phyloP scores from a whole-genome alignment of 2,329 filamentous ascomycete genomes.

The Xylaria sp. region DNA sequence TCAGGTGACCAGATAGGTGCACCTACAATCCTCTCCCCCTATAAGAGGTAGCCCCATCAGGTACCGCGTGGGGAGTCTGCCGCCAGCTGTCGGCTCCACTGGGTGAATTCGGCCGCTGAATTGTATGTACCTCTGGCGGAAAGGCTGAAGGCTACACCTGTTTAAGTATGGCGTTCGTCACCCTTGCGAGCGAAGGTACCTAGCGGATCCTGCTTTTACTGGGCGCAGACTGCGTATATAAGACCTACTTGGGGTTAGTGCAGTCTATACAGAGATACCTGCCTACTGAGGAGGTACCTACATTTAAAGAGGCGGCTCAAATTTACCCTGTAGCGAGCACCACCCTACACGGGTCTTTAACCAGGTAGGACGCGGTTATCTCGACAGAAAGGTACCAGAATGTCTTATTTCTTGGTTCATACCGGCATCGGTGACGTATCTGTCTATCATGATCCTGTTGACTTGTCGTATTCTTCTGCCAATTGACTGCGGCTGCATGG shows the following conservation, averaged over 20 bases:
- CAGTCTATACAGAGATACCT: background rate
- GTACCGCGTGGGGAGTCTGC: too few relatives aligned
- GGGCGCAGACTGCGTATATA: too few relatives aligned
- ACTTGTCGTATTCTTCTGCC: conserved; percentile 5
- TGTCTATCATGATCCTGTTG: background rate
- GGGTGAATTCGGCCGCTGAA: too few relatives aligned
- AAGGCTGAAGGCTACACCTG: too few relatives aligned
- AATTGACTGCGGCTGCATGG: conserved; percentile 13
- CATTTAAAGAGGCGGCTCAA: conserved; percentile 26
- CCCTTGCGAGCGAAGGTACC: too few relatives aligned
- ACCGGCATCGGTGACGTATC: conserved; percentile 23
- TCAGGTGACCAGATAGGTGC: conserved; percentile 35
- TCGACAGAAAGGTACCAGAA: conserved; percentile 15
- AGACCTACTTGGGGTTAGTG: background rate
- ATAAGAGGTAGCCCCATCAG: too few relatives aligned
- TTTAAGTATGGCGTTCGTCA: too few relatives aligned
- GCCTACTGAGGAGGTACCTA: background rate
- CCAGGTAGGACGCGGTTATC: background rate
- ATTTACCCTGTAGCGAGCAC: background rate
- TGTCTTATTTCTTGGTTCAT: conserved; percentile 18
- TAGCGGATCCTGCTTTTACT: too few relatives aligned
- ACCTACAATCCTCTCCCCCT: too few relatives aligned
- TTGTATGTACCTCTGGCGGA: too few relatives aligned
- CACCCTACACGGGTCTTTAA: background rate
- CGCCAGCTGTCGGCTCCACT: too few relatives aligned